A percentile compares a stretch with the other conserved stretches of the same genome.
Conservation (phyloP, 164 flowering plant genomes). For the Annona squamosa region DNA sequence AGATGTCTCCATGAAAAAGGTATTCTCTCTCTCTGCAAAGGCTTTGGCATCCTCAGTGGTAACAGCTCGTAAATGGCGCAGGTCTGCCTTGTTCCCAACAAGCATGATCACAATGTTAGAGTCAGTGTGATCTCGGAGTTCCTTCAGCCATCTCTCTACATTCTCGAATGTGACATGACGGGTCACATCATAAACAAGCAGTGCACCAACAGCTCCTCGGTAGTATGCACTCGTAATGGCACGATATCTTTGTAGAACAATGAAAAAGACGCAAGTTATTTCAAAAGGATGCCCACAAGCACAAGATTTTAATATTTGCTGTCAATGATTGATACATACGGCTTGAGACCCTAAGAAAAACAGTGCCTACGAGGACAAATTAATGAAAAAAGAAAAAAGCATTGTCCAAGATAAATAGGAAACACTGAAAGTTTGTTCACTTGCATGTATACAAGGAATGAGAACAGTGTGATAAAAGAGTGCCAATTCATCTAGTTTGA, state of each 20-base stretch:
- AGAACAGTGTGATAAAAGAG: not conserved
- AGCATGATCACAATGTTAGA: slow-evolving; percentile 70
- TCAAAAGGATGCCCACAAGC: not conserved
- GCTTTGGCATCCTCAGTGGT: slow-evolving; percentile 51
- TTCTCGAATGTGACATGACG: slow-evolving; percentile 74
- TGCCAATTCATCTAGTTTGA: too few species aligned
- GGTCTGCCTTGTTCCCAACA: slow-evolving; percentile 78
- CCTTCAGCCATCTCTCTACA: slow-evolving; percentile 79
- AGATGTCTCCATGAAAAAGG: slow-evolving; percentile 81
- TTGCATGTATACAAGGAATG: not conserved
- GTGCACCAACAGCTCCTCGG: slow-evolving; percentile 82
- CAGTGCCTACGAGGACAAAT: not conserved
- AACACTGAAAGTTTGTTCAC: too few species aligned
- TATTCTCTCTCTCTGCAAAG: slow-evolving; percentile 64
- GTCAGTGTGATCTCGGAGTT: slow-evolving; percentile 70
- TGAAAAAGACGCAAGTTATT: slow-evolving; percentile 1
- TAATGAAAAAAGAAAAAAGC: not conserved
- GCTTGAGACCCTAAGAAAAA: not conserved
- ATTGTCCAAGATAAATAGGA: too few species aligned
- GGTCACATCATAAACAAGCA: slow-evolving; percentile 82
- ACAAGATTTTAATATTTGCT: not conserved
- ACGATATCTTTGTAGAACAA: slow-evolving; percentile 46
- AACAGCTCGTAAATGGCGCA: slow-evolving; percentile 69
- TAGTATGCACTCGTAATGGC: slow-evolving; percentile 91
- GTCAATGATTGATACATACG: not conserved